phyloP scores from a whole-genome alignment of 768 basidiomycete genomes.

The Trametes cubensis region DNA sequence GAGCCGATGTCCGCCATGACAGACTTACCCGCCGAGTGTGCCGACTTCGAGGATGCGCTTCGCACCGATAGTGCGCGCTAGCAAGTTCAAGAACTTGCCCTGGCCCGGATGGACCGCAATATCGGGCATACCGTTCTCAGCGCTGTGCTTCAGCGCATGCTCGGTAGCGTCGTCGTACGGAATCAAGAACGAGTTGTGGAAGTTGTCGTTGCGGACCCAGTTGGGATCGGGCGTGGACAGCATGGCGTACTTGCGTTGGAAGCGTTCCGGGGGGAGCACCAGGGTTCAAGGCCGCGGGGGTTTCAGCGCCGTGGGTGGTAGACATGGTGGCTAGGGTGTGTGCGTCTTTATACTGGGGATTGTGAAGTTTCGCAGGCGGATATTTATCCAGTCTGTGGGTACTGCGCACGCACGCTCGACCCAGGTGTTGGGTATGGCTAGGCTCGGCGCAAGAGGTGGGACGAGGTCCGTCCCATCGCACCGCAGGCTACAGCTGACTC shows the following conservation, averaged over 20 bases:
- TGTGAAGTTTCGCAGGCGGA: slow-evolving; percentile 10
- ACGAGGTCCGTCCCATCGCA: slow-evolving; percentile 9
- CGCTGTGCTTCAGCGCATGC: slow-evolving; percentile 43
- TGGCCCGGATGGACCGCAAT: slow-evolving; percentile 57
- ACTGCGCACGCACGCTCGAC: slow-evolving; percentile 1
- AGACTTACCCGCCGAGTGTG: slow-evolving; percentile 60
- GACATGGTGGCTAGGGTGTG: slow-evolving; percentile 3
- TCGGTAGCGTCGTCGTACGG: slow-evolving; percentile 47
- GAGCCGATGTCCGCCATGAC: not conserved
- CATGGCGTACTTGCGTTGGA: slow-evolving; percentile 4
- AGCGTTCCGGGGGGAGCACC: not conserved
- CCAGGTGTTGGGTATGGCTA: not conserved
- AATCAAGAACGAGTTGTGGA: slow-evolving; percentile 60
- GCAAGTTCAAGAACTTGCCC: slow-evolving; percentile 59
- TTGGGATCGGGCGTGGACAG: slow-evolving; percentile 30
- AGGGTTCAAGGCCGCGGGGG: not conserved
- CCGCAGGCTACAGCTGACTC: not conserved
- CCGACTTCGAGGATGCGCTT: slow-evolving; percentile 67
- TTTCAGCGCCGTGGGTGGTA: not conserved
- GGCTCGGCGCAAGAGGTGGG: slow-evolving; percentile 1
- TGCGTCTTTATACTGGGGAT: slow-evolving; percentile 12
- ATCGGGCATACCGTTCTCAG: slow-evolving; percentile 48
- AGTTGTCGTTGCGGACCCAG: slow-evolving; percentile 56
- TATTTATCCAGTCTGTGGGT: not conserved
- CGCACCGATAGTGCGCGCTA: slow-evolving; percentile 53